Conservation (phyloP, 768 basidiomycete genomes). For the Tylopilus sp. region DNA sequence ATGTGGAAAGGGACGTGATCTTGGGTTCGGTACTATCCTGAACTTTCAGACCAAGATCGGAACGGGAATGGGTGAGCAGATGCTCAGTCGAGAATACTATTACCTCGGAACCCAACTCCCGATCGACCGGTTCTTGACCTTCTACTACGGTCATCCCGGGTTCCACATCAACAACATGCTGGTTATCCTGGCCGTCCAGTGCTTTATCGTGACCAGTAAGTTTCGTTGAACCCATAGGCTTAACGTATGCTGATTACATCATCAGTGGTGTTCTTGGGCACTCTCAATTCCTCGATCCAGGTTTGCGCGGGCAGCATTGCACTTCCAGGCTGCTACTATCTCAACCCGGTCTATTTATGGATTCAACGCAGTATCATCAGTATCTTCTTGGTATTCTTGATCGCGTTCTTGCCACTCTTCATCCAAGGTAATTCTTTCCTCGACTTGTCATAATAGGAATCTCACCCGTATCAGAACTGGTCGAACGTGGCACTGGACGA, state of each 20-base stretch:
- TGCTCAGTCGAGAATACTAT: slow-evolving; percentile 99
- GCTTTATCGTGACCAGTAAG: slow-evolving; percentile 90
- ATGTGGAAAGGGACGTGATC: slow-evolving; percentile 97
- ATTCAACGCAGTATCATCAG: slow-evolving; percentile 95
- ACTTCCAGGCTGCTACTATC: slow-evolving; percentile 90
- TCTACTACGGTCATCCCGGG: slow-evolving; percentile 99
- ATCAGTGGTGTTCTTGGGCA: slow-evolving; percentile 91
- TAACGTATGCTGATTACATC: slow-evolving; percentile 15
- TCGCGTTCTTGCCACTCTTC: slow-evolving; percentile 92
- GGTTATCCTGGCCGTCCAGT: slow-evolving; percentile 93
- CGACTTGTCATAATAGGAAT: slow-evolving; percentile 7
- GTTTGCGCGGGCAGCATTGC: slow-evolving; percentile 77
- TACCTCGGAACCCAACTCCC: slow-evolving; percentile 97
- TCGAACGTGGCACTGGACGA: slow-evolving; percentile 91
- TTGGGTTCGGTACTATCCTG: slow-evolving; percentile 97
- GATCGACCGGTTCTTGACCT: slow-evolving; percentile 97
- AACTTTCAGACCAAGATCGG: slow-evolving; percentile 99
- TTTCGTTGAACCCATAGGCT: slow-evolving; percentile 16
- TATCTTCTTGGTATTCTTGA: slow-evolving; percentile 98
- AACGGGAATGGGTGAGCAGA: slow-evolving; percentile 99
- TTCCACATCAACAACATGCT: slow-evolving; percentile 99
- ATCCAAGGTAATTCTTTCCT: slow-evolving; percentile 67
- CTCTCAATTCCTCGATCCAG: slow-evolving; percentile 74
- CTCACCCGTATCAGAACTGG: slow-evolving; percentile 60
- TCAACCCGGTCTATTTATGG: slow-evolving; percentile 92